These are phyloP conservation scores for Barnettozyma vustinii DNA, from an alignment of 805 yeast species.

Conservation along the genomic window DNA sequence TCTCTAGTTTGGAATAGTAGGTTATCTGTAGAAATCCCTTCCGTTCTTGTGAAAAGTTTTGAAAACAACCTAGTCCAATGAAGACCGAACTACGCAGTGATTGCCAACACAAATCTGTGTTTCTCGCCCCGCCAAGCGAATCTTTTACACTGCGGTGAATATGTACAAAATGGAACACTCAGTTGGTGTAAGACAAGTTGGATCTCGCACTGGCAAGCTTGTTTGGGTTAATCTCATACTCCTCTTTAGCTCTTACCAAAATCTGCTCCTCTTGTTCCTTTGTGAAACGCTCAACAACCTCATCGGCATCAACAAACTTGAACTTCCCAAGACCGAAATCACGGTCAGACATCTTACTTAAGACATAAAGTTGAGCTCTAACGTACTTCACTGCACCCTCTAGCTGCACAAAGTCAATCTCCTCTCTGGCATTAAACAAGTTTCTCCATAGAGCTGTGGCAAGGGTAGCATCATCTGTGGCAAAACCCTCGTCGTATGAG, in stretches of 20 bases:
- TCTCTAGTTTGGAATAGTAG: neutral
- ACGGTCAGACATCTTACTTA: conserved; percentile 80
- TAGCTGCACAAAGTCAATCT: conserved; percentile 74
- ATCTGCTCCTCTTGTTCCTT: conserved; percentile 55
- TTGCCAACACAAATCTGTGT: neutral
- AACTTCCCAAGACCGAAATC: conserved; percentile 92
- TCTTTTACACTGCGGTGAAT: neutral
- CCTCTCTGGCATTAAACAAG: conserved; percentile 77
- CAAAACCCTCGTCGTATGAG: conserved; percentile 89
- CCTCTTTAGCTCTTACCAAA: conserved; percentile 43
- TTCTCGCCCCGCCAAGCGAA: neutral
- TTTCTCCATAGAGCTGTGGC: conserved; percentile 89
- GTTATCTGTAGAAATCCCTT: neutral
- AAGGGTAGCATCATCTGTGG: conserved; percentile 68
- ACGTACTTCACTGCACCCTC: conserved; percentile 89
- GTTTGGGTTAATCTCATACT: conserved; percentile 35
- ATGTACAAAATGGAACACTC: conserved; percentile 3
- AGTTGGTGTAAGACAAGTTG: conserved; percentile 43
- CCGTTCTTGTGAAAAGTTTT: too few relatives aligned
- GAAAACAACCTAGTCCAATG: too few relatives aligned
- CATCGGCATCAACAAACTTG: conserved; percentile 76
- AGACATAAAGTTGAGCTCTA: conserved; percentile 82
- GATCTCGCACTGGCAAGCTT: conserved; percentile 59
- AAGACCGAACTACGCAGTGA: neutral
- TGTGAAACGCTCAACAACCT: conserved; percentile 68